Base-by-base conservation (phyloP, 352 stramenopile species). In the Phytophthora brassicae region DNA sequence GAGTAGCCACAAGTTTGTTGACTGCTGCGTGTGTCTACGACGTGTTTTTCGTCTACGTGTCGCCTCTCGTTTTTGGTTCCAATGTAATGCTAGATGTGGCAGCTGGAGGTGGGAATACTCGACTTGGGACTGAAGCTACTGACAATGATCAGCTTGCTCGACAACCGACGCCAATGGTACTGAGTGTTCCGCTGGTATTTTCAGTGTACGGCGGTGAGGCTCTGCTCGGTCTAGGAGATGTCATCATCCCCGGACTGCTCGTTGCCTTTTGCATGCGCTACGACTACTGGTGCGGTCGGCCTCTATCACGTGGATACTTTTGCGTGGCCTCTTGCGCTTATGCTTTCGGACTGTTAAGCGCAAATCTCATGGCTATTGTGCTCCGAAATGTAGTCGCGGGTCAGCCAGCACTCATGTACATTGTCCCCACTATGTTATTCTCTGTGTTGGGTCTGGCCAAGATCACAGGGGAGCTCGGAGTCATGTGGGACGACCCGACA, bases 321-420 rank as follows among this genome's bases (percentile, higher is more conserved):
- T 60, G 67, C 48, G 55, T 67, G 29, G 62, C 74, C 0, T 70
- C 62, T 3, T 66, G 82, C 8, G 79, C 87, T 3, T 99, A 98
- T 68, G 92, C 92, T 6, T 70, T 92, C 7, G 93, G 93, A 1
- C 74, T 99, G 31, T 66, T 96, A 49, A 84, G 96, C 66, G 96
- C 96, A 13, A 98, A 98, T 75, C 57, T 85, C 8, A 89, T 89
- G 79, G 92, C 95, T 0, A 90, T 98, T 28, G 88, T 95, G 43
- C 56, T 98, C 0, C 95, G 96, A 66, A 50, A 86, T 38, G 84
- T 98, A 48, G 69, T 90, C 9, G 65, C 72, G 5, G 94, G 96
- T 8, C 95, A 99, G 61, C 96, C 94, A 8, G 96, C 96, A 22
- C 76, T 99, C 8, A 89, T 99, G 75, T 99, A 99, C 74, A 79